Conservation (phyloP, 2,329 filamentous ascomycete species). For the Cordyceps cateniannulata region DNA sequence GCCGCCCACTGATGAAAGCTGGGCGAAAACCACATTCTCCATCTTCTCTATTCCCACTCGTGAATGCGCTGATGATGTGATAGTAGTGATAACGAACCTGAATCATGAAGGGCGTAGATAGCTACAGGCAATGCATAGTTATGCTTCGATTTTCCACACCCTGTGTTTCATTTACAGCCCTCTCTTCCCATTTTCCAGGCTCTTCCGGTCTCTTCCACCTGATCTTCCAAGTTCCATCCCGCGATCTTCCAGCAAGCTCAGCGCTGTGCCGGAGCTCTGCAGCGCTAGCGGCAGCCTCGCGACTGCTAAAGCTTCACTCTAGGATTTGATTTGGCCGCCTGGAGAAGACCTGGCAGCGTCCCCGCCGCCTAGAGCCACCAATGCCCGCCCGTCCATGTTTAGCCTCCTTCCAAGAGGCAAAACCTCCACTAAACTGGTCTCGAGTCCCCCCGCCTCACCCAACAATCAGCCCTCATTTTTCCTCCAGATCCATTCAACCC, state of each 20-base stretch:
- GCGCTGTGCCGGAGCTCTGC: background rate
- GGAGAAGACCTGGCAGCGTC: background rate
- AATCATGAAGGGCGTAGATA: too few species aligned
- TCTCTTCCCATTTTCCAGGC: background rate
- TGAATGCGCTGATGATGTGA: too few species aligned
- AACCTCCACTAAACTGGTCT: background rate
- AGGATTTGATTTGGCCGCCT: background rate
- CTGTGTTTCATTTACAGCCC: too few species aligned
- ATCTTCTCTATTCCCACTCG: too few species aligned
- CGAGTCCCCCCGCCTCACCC: background rate
- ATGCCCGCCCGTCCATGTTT: background rate
- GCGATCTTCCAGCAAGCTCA: background rate
- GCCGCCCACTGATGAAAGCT: too few species aligned
- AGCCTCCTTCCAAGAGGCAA: background rate
- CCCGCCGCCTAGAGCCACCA: background rate
- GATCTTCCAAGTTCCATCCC: background rate
- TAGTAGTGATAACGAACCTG: too few species aligned
- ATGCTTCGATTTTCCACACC: too few species aligned
- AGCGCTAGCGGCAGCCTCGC: background rate
- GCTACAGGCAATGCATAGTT: too few species aligned
- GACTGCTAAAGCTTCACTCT: background rate
- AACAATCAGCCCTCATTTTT: background rate
- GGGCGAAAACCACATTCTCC: too few species aligned
- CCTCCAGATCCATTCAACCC: background rate
- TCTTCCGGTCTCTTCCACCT: background rate